These are phyloP conservation scores for Cicer yamashitae DNA, from an alignment of 306 rosid genomes.

Conservation along the genomic window DNA sequence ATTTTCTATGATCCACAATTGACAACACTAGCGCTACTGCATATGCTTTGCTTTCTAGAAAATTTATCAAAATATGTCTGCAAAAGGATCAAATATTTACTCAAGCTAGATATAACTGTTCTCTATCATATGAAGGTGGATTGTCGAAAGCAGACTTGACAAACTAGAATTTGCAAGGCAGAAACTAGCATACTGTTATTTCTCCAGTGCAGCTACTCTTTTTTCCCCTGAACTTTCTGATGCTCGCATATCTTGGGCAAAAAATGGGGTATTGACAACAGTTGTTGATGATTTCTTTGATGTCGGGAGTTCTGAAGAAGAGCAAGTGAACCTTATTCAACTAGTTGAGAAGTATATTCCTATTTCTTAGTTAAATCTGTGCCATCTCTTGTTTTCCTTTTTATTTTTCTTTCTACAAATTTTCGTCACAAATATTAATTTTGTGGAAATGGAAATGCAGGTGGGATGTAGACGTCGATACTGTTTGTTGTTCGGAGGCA, in stretches of 20 bases:
- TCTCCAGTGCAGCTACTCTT: slow-evolving; percentile 69
- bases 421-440: slow-evolving; percentile 21
- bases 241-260: slow-evolving; percentile 86
- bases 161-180: slow-evolving; percentile 81
- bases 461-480: slow-evolving; percentile 73
- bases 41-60: slow-evolving; percentile 4
- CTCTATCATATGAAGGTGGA: slow-evolving; percentile 66
- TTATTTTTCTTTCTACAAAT: neutral
- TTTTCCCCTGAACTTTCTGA: slow-evolving; percentile 68
- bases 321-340: slow-evolving; percentile 69
- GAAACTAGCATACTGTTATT: slow-evolving; percentile 76
- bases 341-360: slow-evolving; percentile 70
- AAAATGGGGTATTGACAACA: slow-evolving; percentile 77
- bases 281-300: slow-evolving; percentile 92
- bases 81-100: neutral
- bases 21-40: neutral
- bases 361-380: slow-evolving; percentile 17
- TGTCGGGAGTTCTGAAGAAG: slow-evolving; percentile 72
- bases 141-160: slow-evolving; percentile 66
- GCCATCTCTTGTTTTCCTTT: slow-evolving; percentile 30
- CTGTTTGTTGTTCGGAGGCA: slow-evolving; percentile 64
- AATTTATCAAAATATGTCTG: neutral
- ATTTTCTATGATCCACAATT: no score
- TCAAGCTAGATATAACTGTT: slow-evolving; percentile 27
- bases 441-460: slow-evolving; percentile 52